phyloP scores from a whole-genome alignment of 495 filamentous ascomycete species.

The Penicillium antarcticum region DNA sequence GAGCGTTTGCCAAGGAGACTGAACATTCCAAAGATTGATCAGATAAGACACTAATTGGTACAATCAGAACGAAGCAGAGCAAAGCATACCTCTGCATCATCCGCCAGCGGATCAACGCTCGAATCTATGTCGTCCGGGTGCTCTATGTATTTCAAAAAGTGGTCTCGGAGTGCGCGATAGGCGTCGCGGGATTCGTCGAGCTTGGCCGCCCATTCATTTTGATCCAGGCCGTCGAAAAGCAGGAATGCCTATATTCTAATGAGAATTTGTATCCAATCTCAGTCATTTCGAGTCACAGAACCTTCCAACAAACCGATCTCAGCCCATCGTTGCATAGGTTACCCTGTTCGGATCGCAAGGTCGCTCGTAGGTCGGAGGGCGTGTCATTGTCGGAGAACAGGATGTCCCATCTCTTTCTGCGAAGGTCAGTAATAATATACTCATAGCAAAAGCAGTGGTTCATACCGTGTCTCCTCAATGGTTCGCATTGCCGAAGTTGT shows the following conservation, averaged over 20 bases:
- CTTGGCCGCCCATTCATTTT: conserved; percentile 63
- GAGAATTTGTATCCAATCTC: conserved; percentile 3
- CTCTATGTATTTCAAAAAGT: conserved; percentile 75
- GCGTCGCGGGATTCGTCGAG: conserved; percentile 66
- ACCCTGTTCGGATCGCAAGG: conserved; percentile 56
- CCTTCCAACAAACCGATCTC: conserved; percentile 94
- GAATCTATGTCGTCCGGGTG: conserved; percentile 76
- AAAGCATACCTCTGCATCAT: conserved; percentile 70
- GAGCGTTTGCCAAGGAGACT: conserved; percentile 88
- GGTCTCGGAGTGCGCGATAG: conserved; percentile 67
- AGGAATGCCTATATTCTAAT: conserved; percentile 63
- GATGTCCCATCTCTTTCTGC: conserved; percentile 61
- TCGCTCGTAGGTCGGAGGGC: conserved; percentile 61
- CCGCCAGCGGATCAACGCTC: conserved; percentile 77
- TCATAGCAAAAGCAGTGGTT: not conserved
- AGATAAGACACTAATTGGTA: conserved; percentile 10
- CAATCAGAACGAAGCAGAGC: not conserved
- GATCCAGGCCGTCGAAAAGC: conserved; percentile 67
- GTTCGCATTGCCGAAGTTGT: conserved; percentile 51
- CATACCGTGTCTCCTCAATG: conserved; percentile 60
- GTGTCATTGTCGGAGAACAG: conserved; percentile 58
- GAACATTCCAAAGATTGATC: conserved; percentile 33
- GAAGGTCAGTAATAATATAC: conserved; percentile 5
- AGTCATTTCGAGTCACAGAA: conserved; percentile 24
- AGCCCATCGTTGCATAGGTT: conserved; percentile 68